phyloP scores from a whole-genome alignment of 2,329 filamentous ascomycete species.

The Scorias spongiosa region DNA sequence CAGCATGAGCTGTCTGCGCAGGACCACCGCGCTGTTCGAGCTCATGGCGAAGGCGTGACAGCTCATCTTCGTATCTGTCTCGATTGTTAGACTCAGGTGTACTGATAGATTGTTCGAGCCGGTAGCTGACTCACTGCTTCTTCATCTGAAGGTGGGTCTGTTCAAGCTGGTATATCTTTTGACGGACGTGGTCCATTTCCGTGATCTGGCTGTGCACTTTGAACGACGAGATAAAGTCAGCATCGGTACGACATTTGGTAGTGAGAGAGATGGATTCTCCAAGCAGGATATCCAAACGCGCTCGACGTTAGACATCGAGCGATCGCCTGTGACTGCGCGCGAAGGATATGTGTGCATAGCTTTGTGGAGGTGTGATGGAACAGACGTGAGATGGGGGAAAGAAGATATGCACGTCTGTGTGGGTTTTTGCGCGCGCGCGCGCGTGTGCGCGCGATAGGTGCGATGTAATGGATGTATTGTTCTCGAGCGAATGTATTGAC shows the following conservation, averaged over 20 bases:
- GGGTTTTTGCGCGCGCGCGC: no score
- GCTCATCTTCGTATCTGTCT: constrained; percentile 80
- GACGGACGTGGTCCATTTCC: constrained; percentile 86
- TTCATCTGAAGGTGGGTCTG: constrained; percentile 80
- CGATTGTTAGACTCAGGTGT: background rate
- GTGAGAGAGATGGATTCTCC: background rate
- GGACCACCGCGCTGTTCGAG: constrained; percentile 57
- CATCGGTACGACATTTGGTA: constrained; percentile 1
- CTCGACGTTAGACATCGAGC: no score
- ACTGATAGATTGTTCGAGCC: background rate
- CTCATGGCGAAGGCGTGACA: constrained; percentile 71
- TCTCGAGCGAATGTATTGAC: no score
- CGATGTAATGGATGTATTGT: no score
- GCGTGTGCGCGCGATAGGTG: no score
- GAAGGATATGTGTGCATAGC: no score
- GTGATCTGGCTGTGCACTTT: constrained; percentile 78
- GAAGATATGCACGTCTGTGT: no score
- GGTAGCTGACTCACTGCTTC: constrained; percentile 53
- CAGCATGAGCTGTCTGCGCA: constrained; percentile 51
- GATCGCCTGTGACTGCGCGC: no score
- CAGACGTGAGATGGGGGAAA: no score
- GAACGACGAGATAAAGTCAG: constrained; percentile 8
- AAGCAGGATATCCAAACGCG: no score
- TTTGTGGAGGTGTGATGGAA: no score
- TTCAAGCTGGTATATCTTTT: constrained; percentile 88